Percentiles rank a stretch among this genome's conserved stretches.
Conservation (phyloP, 371 early-diverging fungal species). For the Mucor saturninus region DNA sequence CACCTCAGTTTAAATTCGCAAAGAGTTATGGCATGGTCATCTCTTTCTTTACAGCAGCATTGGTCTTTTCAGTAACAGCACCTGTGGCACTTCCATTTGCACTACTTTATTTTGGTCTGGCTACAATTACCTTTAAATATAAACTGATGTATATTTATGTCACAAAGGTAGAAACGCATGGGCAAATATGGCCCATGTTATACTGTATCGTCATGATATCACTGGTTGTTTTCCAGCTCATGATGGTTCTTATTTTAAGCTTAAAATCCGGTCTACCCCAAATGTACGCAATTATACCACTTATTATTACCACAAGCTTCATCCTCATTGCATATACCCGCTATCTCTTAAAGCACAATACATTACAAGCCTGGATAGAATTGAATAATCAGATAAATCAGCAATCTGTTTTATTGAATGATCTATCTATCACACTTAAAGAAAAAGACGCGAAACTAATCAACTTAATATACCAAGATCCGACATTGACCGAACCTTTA, state of each 20-base stretch:
- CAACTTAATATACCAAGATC: constrained; percentile 52
- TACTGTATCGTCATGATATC: constrained; percentile 70
- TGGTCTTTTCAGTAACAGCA: constrained; percentile 76
- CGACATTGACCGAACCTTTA: constrained; percentile 44
- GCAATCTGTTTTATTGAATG: background rate
- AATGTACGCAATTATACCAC: constrained; percentile 60
- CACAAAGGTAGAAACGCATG: constrained; percentile 74
- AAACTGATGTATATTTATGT: constrained; percentile 61
- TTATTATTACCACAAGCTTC: constrained; percentile 66
- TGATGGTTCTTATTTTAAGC: constrained; percentile 68
- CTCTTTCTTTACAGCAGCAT: constrained; percentile 71
- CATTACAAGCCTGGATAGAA: constrained; percentile 5
- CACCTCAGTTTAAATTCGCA: constrained; percentile 47
- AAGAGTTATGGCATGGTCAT: constrained; percentile 62
- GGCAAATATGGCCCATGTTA: constrained; percentile 76
- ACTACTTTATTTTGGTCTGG: constrained; percentile 66
- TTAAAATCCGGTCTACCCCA: constrained; percentile 50
- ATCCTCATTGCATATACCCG: constrained; percentile 52
- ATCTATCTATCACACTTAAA: no score
- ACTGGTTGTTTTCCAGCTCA: constrained; percentile 71
- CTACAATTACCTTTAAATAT: constrained; percentile 72
- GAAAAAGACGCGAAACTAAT: constrained; percentile 13
- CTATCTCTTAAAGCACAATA: constrained; percentile 15
- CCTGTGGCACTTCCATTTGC: constrained; percentile 77
- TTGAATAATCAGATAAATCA: background rate